A percentile compares a stretch with the other conserved stretches of the same genome.
Evolutionary conservation across 805 yeast species (phyloP).

Genomic region (Cyberlindnera euphorbiae): DNA sequence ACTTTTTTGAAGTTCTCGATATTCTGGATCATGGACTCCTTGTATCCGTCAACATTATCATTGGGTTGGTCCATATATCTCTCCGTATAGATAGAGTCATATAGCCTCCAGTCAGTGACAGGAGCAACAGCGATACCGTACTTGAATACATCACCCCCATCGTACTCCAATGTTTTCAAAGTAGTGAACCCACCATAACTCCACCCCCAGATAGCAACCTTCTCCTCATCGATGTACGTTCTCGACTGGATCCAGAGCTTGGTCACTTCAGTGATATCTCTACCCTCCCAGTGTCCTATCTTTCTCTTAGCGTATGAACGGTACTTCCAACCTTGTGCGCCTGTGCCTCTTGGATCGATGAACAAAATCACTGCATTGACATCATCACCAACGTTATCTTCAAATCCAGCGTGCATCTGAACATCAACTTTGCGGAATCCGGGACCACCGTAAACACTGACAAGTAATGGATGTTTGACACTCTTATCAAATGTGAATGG

Average conservation of each 20-base stretch:
- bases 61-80: slow-evolving; percentile 61
- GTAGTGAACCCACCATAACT: slow-evolving; percentile 81
- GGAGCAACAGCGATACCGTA: slow-evolving; percentile 85
- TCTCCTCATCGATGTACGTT: slow-evolving; percentile 43
- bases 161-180: slow-evolving; percentile 67
- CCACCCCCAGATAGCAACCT: slow-evolving; percentile 83
- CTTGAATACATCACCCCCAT: slow-evolving; percentile 55
- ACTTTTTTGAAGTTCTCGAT: slow-evolving; percentile 41
- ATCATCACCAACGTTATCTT: slow-evolving; percentile 52
- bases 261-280: slow-evolving; percentile 54
- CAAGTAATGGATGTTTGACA: slow-evolving; percentile 57
- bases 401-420: slow-evolving; percentile 46
- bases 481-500: slow-evolving; percentile 51
- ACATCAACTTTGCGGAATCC: slow-evolving; percentile 59
- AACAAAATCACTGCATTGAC: slow-evolving; percentile 57
- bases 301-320: slow-evolving; percentile 50
- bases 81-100: slow-evolving; percentile 78
- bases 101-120: slow-evolving; percentile 71
- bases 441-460: slow-evolving; percentile 76
- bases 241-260: slow-evolving; percentile 42
- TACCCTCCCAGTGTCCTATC: slow-evolving; percentile 74
- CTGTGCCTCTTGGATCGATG: slow-evolving; percentile 81
- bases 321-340: slow-evolving; percentile 69
- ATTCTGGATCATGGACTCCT: slow-evolving; percentile 39
- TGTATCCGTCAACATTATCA: slow-evolving; percentile 46